These are phyloP conservation scores for Pseudocercospora vitis DNA, from an alignment of 2,329 filamentous ascomycete genomes.

Conservation along the genomic window DNA sequence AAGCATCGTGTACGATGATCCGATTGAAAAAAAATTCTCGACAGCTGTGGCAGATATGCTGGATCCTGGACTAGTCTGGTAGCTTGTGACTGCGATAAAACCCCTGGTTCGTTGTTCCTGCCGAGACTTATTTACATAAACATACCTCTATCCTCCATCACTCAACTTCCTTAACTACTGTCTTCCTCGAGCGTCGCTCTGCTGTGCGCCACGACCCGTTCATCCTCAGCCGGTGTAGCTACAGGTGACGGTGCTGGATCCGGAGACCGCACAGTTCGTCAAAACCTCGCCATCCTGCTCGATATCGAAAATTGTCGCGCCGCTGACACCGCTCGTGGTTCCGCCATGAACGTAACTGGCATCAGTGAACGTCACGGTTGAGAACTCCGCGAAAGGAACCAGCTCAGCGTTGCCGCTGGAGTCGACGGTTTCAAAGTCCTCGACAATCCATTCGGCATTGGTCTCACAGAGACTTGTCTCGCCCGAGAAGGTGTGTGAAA, in stretches of 20 bases:
- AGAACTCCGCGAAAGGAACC: constrained; percentile 52
- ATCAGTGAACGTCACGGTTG: constrained; percentile 47
- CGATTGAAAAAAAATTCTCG: neutral
- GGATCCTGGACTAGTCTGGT: neutral
- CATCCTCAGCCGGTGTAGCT: constrained; percentile 1
- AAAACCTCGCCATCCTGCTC: constrained; percentile 40
- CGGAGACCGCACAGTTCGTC: constrained; percentile 14
- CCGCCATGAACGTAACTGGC: constrained; percentile 33
- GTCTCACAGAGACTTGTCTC: constrained; percentile 51
- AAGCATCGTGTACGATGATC: no score
- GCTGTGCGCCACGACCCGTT: no score
- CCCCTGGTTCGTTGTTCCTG: no score
- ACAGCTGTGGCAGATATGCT: neutral
- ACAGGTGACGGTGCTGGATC: neutral
- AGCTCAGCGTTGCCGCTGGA: constrained; percentile 27
- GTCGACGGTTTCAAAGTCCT: constrained; percentile 50
- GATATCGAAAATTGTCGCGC: constrained; percentile 50
- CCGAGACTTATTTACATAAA: no score
- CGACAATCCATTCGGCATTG: constrained; percentile 65
- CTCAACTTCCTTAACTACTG: no score
- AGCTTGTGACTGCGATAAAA: no score
- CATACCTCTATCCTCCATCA: no score
- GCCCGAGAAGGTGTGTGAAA: constrained; percentile 53
- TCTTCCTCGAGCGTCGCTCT: no score
- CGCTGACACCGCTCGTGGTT: constrained; percentile 30